phyloP scores from a whole-genome alignment of 805 yeast species.

The Wickerhamiella slavikovae region DNA sequence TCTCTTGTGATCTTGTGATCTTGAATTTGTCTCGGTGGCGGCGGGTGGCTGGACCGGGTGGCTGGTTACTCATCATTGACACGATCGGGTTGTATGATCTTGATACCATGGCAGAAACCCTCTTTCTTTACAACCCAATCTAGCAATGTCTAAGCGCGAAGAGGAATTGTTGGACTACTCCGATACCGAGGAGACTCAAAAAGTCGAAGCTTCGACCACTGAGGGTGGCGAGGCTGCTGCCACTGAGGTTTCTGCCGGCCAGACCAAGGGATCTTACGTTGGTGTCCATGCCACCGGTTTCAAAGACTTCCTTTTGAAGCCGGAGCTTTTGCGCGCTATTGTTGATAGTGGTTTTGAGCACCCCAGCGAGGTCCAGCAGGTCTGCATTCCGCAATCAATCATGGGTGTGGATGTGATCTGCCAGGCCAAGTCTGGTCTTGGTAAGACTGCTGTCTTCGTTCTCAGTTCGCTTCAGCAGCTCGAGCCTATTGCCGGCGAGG shows the following conservation, averaged over 20 bases:
- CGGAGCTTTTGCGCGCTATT: constrained; percentile 91
- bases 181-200: constrained; percentile 92
- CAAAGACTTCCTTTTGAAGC: constrained; percentile 91
- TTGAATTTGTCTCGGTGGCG: too few species aligned
- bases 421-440: constrained; percentile 99
- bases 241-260: constrained; percentile 17
- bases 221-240: constrained; percentile 14
- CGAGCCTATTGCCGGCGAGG: constrained; percentile 94
- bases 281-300: constrained; percentile 98
- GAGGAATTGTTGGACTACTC: constrained; percentile 98
- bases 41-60: too few species aligned
- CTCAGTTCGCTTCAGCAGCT: constrained; percentile 89
- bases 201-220: too few species aligned
- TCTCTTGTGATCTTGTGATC: too few species aligned
- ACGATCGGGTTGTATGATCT: too few species aligned
- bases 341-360: constrained; percentile 99
- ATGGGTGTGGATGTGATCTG: constrained; percentile 95
- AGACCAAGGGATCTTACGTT: constrained; percentile 88
- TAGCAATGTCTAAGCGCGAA: constrained; percentile 31
- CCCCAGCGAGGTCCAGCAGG: constrained; percentile 98
- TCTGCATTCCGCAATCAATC: constrained; percentile 93
- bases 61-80: too few species aligned
- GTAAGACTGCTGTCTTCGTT: constrained; percentile 96
- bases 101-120: background rate
- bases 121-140: background rate